phyloP scores from a whole-genome alignment of 2,329 filamentous ascomycete genomes.

The Claviceps africana region DNA sequence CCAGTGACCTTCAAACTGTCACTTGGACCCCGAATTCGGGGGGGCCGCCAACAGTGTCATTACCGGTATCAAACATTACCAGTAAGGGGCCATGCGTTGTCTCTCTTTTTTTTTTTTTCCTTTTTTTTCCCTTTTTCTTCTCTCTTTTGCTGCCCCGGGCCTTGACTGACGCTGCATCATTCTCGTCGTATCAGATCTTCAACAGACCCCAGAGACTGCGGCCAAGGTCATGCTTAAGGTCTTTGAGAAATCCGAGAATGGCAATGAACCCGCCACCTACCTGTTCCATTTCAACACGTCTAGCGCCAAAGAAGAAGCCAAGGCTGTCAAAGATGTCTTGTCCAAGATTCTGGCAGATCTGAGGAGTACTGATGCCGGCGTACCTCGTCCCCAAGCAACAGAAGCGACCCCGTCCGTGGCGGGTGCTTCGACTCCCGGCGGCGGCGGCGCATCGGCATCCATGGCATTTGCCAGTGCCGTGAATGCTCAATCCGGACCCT shows the following conservation, averaged over 20 bases:
- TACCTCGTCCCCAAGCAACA: constrained; percentile 32
- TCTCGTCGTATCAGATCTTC: constrained; percentile 49
- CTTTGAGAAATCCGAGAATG: constrained; percentile 53
- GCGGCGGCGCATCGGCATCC: constrained; percentile 43
- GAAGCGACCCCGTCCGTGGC: constrained; percentile 14
- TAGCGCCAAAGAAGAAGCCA: constrained; percentile 70
- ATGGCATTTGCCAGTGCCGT: constrained; percentile 68
- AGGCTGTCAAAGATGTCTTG: constrained; percentile 68
- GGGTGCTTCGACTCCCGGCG: constrained; percentile 16
- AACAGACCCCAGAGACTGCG: constrained; percentile 80
- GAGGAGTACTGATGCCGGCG: constrained; percentile 40
- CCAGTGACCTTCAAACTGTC: constrained; percentile 57
- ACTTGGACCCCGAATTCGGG: constrained; percentile 65
- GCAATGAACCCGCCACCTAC: constrained; percentile 52
- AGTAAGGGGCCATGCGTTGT: constrained; percentile 36
- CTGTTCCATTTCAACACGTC: constrained; percentile 81
- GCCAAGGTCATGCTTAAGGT: constrained; percentile 91
- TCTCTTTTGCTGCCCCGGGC: neutral
- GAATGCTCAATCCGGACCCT: constrained; percentile 36
- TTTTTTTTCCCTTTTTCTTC: constrained; percentile 1
- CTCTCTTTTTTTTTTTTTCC: constrained; percentile 1
- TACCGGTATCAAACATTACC: constrained; percentile 63
- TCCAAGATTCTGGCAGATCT: constrained; percentile 60
- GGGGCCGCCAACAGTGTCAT: constrained; percentile 50
- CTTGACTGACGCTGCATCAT: neutral